phyloP scores from a whole-genome alignment of 148 eudicot genomes.

The Dysphania ambrosioides region DNA sequence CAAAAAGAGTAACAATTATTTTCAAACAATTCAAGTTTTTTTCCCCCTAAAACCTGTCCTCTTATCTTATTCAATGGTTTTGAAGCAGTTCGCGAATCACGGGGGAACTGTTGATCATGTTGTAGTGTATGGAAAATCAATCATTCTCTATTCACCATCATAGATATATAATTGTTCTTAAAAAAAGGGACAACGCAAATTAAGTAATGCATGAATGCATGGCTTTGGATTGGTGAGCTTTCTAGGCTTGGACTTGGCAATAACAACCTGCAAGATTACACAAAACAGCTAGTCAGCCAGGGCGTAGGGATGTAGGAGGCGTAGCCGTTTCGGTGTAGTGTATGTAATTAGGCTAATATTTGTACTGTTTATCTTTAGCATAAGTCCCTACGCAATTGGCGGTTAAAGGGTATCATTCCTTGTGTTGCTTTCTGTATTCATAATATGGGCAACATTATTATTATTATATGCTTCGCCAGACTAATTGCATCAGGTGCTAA shows the following conservation, averaged over 20 bases:
- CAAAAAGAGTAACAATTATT: too few species aligned
- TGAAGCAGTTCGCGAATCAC: too few species aligned
- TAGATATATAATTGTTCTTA: not conserved
- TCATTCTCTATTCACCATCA: not conserved
- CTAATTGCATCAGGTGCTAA: not conserved
- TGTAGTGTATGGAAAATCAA: not conserved
- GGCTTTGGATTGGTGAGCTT: not conserved
- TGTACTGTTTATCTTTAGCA: not conserved
- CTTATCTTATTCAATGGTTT: too few species aligned
- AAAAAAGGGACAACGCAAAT: too few species aligned
- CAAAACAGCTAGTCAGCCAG: not conserved
- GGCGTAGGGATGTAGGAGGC: not conserved
- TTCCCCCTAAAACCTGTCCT: too few species aligned
- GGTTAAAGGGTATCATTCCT: not conserved
- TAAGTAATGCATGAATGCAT: too few species aligned
- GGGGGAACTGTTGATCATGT: too few species aligned
- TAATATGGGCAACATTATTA: not conserved
- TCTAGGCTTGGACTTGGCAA: not conserved
- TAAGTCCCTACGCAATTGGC: slow-evolving; percentile 7
- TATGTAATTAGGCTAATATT: not conserved
- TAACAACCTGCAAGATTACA: not conserved
- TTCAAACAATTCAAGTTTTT: too few species aligned
- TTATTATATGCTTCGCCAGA: not conserved
- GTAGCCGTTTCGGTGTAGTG: too few species aligned
- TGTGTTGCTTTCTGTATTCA: not conserved